phyloP scores from a whole-genome alignment of 352 stramenopile species.

The Halophytophthora batemanensis region DNA sequence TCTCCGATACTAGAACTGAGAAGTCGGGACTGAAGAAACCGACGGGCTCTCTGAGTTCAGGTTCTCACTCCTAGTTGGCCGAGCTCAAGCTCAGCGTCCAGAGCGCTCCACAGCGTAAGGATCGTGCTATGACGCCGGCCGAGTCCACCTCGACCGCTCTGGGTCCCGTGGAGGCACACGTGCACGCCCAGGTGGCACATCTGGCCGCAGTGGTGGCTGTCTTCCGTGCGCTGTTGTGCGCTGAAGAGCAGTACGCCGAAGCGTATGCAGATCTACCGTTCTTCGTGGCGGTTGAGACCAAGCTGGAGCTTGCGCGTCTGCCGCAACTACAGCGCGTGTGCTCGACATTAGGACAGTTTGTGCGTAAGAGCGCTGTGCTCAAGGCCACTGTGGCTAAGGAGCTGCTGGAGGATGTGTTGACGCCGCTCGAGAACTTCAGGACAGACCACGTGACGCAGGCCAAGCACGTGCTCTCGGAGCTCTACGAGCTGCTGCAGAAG shows the following conservation, averaged over 20 bases:
- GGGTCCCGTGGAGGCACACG: conserved; percentile 28
- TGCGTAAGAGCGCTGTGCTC: conserved; percentile 13
- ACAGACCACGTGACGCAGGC: conserved; percentile 35
- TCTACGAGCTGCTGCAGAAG: conserved; percentile 38
- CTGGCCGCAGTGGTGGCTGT: conserved; percentile 24
- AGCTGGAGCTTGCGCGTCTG: conserved; percentile 3
- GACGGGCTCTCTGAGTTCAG: no score
- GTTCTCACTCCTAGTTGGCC: no score
- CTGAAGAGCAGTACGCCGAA: conserved; percentile 35
- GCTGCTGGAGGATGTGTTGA: conserved; percentile 23
- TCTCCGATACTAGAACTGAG: no score
- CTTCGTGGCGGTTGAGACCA: conserved; percentile 7
- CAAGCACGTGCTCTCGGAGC: conserved; percentile 38
- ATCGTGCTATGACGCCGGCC: conserved; percentile 10
- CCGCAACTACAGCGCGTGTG: conserved; percentile 26
- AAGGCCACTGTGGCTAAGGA: conserved; percentile 26
- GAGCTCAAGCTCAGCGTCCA: no score
- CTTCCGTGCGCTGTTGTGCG: conserved; percentile 28
- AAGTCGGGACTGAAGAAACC: no score
- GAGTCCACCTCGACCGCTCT: conserved; percentile 6
- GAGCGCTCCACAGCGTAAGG: no score
- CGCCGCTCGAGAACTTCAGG: conserved; percentile 32
- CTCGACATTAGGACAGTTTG: conserved; percentile 22
- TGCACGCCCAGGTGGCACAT: conserved; percentile 27
- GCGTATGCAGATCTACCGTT: conserved; percentile 28